phyloP scores from a whole-genome alignment of 2,329 filamentous ascomycete genomes.

The Didymella pinodella region DNA sequence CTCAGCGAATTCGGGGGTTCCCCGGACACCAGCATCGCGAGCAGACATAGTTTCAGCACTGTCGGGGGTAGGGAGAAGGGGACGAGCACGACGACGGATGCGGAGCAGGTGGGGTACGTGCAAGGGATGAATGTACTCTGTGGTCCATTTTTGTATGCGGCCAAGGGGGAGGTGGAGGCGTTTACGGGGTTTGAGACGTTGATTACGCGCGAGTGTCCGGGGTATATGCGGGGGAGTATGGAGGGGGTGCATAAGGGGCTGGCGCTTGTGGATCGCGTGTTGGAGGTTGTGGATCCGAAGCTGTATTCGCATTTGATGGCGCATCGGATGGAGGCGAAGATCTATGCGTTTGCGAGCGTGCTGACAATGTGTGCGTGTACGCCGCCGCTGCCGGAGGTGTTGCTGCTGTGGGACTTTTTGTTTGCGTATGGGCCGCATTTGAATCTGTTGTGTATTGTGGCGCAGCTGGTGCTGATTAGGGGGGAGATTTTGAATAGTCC shows the following conservation, averaged over 20 bases:
- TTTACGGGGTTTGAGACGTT: conserved; percentile 90
- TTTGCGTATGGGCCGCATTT: conserved; percentile 95
- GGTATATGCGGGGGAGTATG: conserved; percentile 95
- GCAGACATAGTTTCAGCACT: conserved; percentile 43
- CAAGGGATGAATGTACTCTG: conserved; percentile 99
- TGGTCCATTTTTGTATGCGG: conserved; percentile 93
- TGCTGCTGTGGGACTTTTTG: conserved; percentile 95
- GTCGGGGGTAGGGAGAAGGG: conserved; percentile 32
- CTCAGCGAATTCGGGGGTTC: conserved; percentile 59
- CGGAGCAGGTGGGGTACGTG: conserved; percentile 84
- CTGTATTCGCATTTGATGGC: conserved; percentile 82
- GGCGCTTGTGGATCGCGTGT: conserved; percentile 87
- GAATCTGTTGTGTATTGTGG: conserved; percentile 95
- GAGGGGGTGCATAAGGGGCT: conserved; percentile 94
- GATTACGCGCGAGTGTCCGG: conserved; percentile 86
- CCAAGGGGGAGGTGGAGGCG: conserved; percentile 91
- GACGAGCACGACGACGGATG: conserved; percentile 53
- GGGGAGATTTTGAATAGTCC: conserved; percentile 82
- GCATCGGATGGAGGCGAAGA: conserved; percentile 88
- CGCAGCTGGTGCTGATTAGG: conserved; percentile 87
- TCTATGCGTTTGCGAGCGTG: conserved; percentile 96
- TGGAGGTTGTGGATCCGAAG: conserved; percentile 90
- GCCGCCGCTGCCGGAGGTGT: conserved; percentile 89
- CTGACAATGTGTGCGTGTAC: conserved; percentile 95
- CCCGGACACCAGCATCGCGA: conserved; percentile 53